A percentile compares a stretch with the other conserved stretches of the same genome.
phyloP scores from a whole-genome alignment of 1,139 yeast species.

The Diutina pseudorugosa region DNA sequence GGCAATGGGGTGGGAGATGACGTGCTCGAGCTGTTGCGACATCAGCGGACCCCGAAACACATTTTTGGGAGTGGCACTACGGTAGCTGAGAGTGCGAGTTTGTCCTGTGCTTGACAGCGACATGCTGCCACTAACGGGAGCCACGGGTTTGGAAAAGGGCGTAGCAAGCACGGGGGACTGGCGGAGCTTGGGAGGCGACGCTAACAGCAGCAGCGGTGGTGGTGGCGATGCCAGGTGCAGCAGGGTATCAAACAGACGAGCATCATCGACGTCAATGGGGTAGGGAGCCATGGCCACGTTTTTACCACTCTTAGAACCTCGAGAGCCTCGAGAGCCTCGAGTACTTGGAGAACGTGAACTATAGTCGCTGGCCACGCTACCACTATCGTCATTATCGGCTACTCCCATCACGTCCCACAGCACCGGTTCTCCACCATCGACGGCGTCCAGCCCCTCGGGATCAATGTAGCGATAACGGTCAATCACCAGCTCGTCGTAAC shows the following conservation, averaged over 20 bases:
- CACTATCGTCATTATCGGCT: background rate
- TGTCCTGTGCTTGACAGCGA: background rate
- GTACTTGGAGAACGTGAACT: background rate
- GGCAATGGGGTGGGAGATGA: background rate
- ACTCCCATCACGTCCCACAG: background rate
- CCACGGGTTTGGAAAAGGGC: background rate
- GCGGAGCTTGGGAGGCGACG: background rate
- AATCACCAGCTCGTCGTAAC: background rate
- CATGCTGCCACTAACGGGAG: background rate
- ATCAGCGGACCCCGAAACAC: background rate
- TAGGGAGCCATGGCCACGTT: background rate
- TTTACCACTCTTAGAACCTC: background rate
- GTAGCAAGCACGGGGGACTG: background rate
- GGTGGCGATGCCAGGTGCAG: background rate
- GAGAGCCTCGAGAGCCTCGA: no score
- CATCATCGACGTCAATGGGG: background rate
- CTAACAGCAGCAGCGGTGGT: background rate
- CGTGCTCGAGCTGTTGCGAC: background rate
- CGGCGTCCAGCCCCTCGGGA: background rate
- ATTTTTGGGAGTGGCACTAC: constrained; percentile 2
- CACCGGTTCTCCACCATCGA: background rate
- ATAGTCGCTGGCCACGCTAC: background rate
- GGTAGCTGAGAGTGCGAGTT: background rate
- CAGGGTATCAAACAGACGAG: background rate
- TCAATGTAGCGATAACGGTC: background rate